Evolutionary conservation across 306 rosid species (phyloP).

Genomic region (Mimosa bimucronata): DNA sequence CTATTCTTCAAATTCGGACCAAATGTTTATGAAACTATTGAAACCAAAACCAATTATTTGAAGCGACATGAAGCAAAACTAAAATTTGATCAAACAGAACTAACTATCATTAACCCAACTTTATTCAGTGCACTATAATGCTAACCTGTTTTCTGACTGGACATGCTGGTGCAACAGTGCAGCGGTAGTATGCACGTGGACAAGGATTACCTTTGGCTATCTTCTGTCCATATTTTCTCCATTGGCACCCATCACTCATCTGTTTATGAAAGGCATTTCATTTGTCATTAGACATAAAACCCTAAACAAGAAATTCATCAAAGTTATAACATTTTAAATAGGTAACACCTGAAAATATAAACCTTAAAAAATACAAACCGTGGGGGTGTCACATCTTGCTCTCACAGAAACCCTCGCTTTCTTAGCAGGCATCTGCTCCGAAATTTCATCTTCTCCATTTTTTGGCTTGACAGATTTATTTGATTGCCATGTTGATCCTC

Average conservation of each 20-base stretch:
- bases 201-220: conserved; percentile 80
- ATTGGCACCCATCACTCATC: conserved; percentile 87
- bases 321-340: not conserved
- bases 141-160: conserved; percentile 76
- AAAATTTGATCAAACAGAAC: no score
- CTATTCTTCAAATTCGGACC: no score
- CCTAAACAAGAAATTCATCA: not conserved
- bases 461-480: conserved; percentile 40
- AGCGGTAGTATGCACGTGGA: conserved; percentile 82
- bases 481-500: conserved; percentile 26
- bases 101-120: no score
- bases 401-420: conserved; percentile 80
- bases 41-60: no score
- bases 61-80: no score
- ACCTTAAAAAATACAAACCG: conserved; percentile 49
- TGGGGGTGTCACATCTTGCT: conserved; percentile 76
- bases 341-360: not conserved
- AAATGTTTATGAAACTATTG: no score
- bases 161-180: conserved; percentile 71
- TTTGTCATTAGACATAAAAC: conserved; percentile 2
- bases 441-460: conserved; percentile 43
- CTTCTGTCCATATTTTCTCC: conserved; percentile 90
- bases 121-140: not conserved
- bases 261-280: conserved; percentile 22
- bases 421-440: conserved; percentile 56